Conservation (phyloP, 495 filamentous ascomycete species). For the Aspergillus biplanus region DNA sequence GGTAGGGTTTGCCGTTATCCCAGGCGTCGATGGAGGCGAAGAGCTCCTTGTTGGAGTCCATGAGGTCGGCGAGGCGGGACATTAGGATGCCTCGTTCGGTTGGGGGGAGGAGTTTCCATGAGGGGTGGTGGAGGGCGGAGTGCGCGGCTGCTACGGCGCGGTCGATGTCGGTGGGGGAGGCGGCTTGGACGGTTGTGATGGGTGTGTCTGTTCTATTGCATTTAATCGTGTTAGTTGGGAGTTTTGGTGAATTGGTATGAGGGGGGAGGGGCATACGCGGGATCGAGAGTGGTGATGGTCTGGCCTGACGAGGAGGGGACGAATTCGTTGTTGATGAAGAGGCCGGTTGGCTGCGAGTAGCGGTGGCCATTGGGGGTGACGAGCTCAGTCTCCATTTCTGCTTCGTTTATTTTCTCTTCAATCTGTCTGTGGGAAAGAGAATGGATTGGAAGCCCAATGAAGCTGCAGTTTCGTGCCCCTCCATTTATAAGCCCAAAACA, state of each 20-base stretch:
- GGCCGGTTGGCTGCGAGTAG: constrained; percentile 76
- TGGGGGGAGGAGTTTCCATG: constrained; percentile 76
- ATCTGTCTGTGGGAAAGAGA: neutral
- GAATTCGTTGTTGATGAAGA: constrained; percentile 97
- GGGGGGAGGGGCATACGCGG: constrained; percentile 41
- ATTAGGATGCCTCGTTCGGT: constrained; percentile 78
- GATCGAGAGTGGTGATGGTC: constrained; percentile 78
- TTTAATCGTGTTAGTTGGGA: neutral
- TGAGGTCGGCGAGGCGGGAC: constrained; percentile 71
- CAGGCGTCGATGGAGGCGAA: constrained; percentile 92
- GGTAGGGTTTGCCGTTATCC: constrained; percentile 89
- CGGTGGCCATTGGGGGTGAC: constrained; percentile 86
- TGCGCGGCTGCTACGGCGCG: constrained; percentile 80
- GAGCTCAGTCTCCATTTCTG: constrained; percentile 52
- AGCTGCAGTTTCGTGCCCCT: neutral
- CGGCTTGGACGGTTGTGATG: constrained; percentile 84
- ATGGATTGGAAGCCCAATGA: neutral
- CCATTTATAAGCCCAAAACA: neutral
- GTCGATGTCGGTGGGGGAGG: constrained; percentile 79
- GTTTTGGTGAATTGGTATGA: neutral
- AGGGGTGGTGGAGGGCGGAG: constrained; percentile 72
- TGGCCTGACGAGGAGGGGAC: constrained; percentile 71
- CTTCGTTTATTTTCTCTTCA: neutral
- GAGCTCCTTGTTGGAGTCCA: constrained; percentile 67
- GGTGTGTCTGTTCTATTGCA: constrained; percentile 74